Base-by-base conservation (phyloP, 78 protist genomes). In the Dictyostelium brefeldianum region DNA sequence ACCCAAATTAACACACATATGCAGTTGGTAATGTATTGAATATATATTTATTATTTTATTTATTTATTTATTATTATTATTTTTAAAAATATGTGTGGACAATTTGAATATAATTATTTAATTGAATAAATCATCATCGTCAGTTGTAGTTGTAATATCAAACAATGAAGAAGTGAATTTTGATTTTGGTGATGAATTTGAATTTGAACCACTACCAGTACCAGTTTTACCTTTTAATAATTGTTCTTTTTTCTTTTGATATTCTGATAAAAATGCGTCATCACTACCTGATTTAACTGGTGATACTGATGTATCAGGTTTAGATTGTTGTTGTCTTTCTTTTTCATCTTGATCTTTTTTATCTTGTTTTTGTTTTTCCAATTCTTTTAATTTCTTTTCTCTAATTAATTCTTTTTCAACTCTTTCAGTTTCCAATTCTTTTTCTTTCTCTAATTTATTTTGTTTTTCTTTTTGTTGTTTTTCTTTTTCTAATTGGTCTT, bases 241-340 rank as follows among this genome's bases (percentile, higher is more conserved):
- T 27, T 80, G 67, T 50, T 87, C 92, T 31, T 87, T 87, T 70
- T 73, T 87, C 67, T 87, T 87, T 59, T 87, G 79, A 62, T 87
- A 87, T 7, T 87, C 92, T 5, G 84, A 64, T 20, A 87, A 57
- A 67, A 87, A 87, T 5, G 41, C 53, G 8, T 71, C 77, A 31
- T 54, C 67, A 15, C 47, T 25, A 57, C 43, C 70, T 36, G 54
- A 27, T 31, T 7, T 50, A 22, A 29, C 75, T 36, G 43, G 43
- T 25, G 78, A 57, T 5, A 22, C 17, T 3, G 80, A n/a, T 22
- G 14, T 56, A n/a, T 73, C 82, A 54, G 64, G 51, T 75, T 27
- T 71, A 56, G 31, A 67, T 31, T 43, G 50, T 69, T 83, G 77
- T 20, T 74, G 48, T 70, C 47, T n/a, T 14, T 71, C 73, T 50